Evolutionary conservation across 768 basidiomycete genomes (phyloP), one percentile per base, ranked within the genome.

Genomic region (Lentinula lateritia): DNA sequence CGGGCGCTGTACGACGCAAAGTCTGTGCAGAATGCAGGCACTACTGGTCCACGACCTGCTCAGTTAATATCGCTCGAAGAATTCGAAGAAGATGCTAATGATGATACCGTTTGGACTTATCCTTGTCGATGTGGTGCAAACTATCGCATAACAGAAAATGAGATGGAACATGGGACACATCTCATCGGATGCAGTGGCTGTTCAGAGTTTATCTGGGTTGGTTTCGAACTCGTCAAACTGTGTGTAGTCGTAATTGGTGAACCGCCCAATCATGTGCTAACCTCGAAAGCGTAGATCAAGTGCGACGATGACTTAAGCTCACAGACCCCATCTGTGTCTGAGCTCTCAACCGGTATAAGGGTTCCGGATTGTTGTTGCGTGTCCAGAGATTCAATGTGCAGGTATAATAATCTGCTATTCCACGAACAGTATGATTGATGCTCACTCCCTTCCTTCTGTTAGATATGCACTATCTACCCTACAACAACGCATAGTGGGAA

Each of bases 161-260:
- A 87, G 54, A 80, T 93, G 78, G 90, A 93, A 62, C 73, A 72
- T 1, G 92, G 84, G n/a, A 76, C 76, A 53, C 92, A 93, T 70
- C 78, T 93, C 6, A 75, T 92, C 9, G 85, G 81, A 1, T 94
- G 92, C 65, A 81, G 74, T 59, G 83, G 83, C 58, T 93, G 92
- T 69, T 94, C 92, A 15, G 92, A 93, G 71, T 84, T 83, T 8
- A 76, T 93, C 1, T 93, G 91, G 89, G 89, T 86, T n/a, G 92
- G 92, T 1, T 93, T 92, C 67, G 88, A 93, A 72, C 67, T 81
- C 12, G 75, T 46, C 41, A 41, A 41, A 36, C 35, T 38, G 53
- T 55, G 36, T 41, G 38, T 20, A 2, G 10, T 52, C 16, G 2
- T 6, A 16, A 10, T 18, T 48, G 18, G 20, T 28, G 28, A 7